Evolutionary conservation across 1,284 basidiomycete genomes (phyloP).

Genomic region (Meripilus lineatus): DNA sequence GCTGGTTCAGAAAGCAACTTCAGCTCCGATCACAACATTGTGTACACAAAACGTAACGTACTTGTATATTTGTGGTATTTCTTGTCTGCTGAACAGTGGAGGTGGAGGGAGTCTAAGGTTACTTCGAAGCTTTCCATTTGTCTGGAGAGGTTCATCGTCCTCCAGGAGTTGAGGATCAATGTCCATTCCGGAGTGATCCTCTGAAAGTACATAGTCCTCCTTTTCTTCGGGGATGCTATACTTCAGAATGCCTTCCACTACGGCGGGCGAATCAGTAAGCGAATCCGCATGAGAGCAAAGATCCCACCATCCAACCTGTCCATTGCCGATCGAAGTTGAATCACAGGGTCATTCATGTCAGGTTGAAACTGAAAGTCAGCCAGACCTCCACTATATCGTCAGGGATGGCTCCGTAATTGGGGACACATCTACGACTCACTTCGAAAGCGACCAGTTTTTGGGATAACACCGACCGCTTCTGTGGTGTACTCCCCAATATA

Average conservation of each 20-base stretch:
- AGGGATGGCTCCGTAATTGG: neutral
- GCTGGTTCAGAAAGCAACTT: slow-evolving; percentile 32
- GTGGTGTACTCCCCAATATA: slow-evolving; percentile 73
- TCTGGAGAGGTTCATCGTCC: slow-evolving; percentile 11
- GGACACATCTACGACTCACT: slow-evolving; percentile 46
- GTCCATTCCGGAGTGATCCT: slow-evolving; percentile 25
- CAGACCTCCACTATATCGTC: slow-evolving; percentile 56
- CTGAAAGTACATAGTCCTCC: slow-evolving; percentile 49
- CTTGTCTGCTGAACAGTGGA: slow-evolving; percentile 77
- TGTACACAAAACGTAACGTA: slow-evolving; percentile 30
- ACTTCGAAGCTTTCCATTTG: slow-evolving; percentile 32
- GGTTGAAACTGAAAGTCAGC: slow-evolving; percentile 88
- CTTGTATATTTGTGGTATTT: slow-evolving; percentile 77
- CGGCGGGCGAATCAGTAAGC: slow-evolving; percentile 1
- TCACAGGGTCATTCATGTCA: slow-evolving; percentile 62
- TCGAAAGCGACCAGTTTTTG: slow-evolving; percentile 86
- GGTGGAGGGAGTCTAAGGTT: slow-evolving; percentile 76
- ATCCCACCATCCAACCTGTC: slow-evolving; percentile 71
- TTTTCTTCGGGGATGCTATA: slow-evolving; percentile 66
- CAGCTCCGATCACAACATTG: neutral
- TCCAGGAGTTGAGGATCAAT: slow-evolving; percentile 30
- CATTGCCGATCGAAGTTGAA: slow-evolving; percentile 68
- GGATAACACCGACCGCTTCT: slow-evolving; percentile 70
- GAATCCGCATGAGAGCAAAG: neutral
- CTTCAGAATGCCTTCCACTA: slow-evolving; percentile 68